Evolutionary conservation across 495 filamentous ascomycete species (phyloP), one percentile per base, ranked within the genome.

Genomic region (Oidiodendron maius): DNA sequence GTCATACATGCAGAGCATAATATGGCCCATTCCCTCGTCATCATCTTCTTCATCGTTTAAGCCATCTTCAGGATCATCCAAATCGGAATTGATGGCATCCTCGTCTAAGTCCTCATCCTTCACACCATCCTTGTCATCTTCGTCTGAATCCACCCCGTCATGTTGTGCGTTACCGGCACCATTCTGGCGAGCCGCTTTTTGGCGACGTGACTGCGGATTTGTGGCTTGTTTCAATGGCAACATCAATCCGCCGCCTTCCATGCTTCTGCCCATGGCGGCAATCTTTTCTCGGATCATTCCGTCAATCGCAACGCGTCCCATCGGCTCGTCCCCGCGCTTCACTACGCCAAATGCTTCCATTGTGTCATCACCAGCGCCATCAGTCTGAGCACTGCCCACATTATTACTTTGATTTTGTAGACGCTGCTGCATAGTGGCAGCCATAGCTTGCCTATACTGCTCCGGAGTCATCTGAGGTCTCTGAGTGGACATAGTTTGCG

Each of bases 1-100:
- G 71, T 99, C 93, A 61, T 98, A 98, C 59, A 93, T 95, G 71
- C 93, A 98, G 32, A 97, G 80, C 87, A 96, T 96, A 65, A 93
- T 87, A 51, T 94, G 84, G 1, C 80, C 81, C 50, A 67, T 69
- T 3, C 75, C 75, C 15, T 91, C 83, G 45, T 96, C 91, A 34
- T 96, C 90, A 20, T 77, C 83, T 18, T 90, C 85, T 12, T 87
- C 84, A 9, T 87, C 82, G 39, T 84, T 82, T 10, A 81, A 68
- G 12, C 84, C 80, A 41, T 98, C 93, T 48, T 95, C 89, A 0
- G 93, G 82, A 59, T 99, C 93, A 61, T 98, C 93, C 2, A 99
- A 81, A 59, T 97, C 93, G 0, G 94, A 97, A 63, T 99, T 99
- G 70, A 99, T 99, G 0, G 93, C 93, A 65, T 98, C 90, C 55